phyloP scores from a whole-genome alignment of 129 eudicot species.

The Ambrosia trifida region DNA sequence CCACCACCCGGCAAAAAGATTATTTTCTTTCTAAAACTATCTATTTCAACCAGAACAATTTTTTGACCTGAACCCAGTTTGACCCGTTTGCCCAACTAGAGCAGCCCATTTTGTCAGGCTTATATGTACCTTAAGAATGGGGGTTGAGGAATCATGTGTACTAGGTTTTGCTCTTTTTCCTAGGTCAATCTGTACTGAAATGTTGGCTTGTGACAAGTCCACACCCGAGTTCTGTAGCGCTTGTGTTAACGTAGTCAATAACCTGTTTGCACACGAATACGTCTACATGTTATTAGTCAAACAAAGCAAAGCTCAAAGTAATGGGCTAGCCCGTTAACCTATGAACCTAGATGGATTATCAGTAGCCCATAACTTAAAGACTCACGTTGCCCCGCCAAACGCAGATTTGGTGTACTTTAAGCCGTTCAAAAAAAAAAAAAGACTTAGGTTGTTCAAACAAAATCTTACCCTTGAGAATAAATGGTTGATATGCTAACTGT shows the following conservation, averaged over 20 bases:
- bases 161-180: constrained; percentile 39
- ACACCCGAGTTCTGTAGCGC: constrained; percentile 40
- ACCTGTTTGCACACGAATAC: constrained; percentile 29
- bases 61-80: neutral
- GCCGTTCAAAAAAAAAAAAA: too few species aligned
- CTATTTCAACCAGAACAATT: neutral
- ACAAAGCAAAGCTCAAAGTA: neutral
- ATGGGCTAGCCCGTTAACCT: neutral
- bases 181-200: constrained; percentile 39
- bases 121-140: constrained; percentile 50
- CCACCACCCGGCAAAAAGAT: too few species aligned
- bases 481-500: constrained; percentile 77
- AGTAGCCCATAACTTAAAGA: neutral
- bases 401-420: too few species aligned
- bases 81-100: neutral
- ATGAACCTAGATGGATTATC: neutral
- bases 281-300: neutral
- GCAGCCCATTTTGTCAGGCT: too few species aligned
- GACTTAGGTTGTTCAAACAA: neutral
- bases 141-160: constrained; percentile 40
- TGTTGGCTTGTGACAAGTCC: constrained; percentile 42
- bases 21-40: too few species aligned
- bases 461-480: constrained; percentile 82
- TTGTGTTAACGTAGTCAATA: constrained; percentile 39
- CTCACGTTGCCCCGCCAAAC: too few species aligned